A percentile compares a stretch with the other conserved stretches of the same genome.
phyloP scores from a whole-genome alignment of 2,329 filamentous ascomycete genomes.

The Alternaria alternata region DNA sequence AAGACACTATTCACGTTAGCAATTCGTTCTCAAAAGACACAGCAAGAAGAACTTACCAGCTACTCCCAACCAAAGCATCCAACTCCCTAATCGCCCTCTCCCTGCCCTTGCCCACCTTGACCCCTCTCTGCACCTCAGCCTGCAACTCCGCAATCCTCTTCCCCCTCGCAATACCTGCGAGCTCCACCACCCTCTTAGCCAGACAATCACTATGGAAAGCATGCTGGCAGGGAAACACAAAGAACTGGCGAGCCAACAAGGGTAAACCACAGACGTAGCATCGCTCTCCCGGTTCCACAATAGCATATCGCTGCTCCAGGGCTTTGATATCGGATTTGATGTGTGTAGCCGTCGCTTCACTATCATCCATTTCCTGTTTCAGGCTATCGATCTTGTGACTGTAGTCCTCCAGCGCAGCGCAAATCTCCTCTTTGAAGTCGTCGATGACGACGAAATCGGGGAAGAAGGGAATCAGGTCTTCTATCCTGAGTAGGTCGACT shows the following conservation, averaged over 20 bases:
- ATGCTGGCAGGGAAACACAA: conserved; percentile 98
- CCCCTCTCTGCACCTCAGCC: conserved; percentile 78
- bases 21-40: not conserved
- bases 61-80: conserved; percentile 87
- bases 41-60: conserved; percentile 70
- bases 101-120: conserved; percentile 73
- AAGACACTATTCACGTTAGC: conserved; percentile 70
- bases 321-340: conserved; percentile 90
- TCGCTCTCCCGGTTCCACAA: conserved; percentile 94
- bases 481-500: conserved; percentile 90
- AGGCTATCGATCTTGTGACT: conserved; percentile 86
- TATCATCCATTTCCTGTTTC: conserved; percentile 95
- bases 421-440: conserved; percentile 99
- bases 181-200: conserved; percentile 83
- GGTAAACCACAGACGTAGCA: conserved; percentile 90
- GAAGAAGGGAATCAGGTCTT: conserved; percentile 98
- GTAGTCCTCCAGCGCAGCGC: conserved; percentile 91
- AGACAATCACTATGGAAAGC: conserved; percentile 97
- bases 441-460: conserved; percentile 98
- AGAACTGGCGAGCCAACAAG: conserved; percentile 89
- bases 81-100: conserved; percentile 87
- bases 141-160: conserved; percentile 87
- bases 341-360: conserved; percentile 83
- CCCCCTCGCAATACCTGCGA: conserved; percentile 76
- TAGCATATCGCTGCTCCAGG: conserved; percentile 88